These are phyloP conservation scores for Priceomyces haplophilus DNA, from an alignment of 805 yeast genomes.

Conservation along the genomic window DNA sequence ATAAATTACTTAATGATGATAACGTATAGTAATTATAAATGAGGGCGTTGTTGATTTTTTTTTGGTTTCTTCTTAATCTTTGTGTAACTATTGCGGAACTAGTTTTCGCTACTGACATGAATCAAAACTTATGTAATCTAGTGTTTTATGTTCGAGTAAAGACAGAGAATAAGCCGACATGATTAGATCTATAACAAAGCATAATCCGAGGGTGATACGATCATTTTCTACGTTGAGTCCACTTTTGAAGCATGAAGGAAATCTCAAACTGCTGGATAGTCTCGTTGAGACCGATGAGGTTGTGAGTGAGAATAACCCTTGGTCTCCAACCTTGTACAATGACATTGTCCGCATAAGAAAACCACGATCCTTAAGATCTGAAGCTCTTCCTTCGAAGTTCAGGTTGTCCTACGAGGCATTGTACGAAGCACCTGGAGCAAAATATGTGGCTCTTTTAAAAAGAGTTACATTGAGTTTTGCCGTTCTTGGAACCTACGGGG, in stretches of 20 bases:
- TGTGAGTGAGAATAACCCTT: constrained; percentile 40
- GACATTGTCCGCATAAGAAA: constrained; percentile 43
- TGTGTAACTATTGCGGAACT: constrained; percentile 8
- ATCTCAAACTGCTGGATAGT: constrained; percentile 26
- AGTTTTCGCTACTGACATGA: not conserved
- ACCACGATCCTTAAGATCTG: constrained; percentile 39
- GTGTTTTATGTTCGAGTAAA: not conserved
- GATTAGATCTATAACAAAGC: not conserved
- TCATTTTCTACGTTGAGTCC: not conserved
- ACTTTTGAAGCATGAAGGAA: constrained; percentile 13
- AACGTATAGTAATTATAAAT: not conserved
- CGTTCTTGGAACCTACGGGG: constrained; percentile 57
- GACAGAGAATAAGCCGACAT: too few relatives aligned
- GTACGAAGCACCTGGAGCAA: constrained; percentile 61
- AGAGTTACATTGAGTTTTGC: constrained; percentile 61
- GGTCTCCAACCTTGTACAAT: constrained; percentile 44
- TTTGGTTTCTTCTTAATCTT: constrained; percentile 4
- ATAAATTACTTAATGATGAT: constrained; percentile 6
- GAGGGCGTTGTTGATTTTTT: constrained; percentile 10
- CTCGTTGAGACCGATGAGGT: constrained; percentile 42
- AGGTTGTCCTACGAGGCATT: constrained; percentile 60
- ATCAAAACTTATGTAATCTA: constrained; percentile 5
- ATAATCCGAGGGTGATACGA: not conserved
- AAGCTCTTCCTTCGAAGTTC: constrained; percentile 48
- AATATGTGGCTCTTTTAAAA: constrained; percentile 60